These are phyloP conservation scores for Paramyrothecium sp. DNA, from an alignment of 2,329 filamentous ascomycete genomes.

Conservation along the genomic window DNA sequence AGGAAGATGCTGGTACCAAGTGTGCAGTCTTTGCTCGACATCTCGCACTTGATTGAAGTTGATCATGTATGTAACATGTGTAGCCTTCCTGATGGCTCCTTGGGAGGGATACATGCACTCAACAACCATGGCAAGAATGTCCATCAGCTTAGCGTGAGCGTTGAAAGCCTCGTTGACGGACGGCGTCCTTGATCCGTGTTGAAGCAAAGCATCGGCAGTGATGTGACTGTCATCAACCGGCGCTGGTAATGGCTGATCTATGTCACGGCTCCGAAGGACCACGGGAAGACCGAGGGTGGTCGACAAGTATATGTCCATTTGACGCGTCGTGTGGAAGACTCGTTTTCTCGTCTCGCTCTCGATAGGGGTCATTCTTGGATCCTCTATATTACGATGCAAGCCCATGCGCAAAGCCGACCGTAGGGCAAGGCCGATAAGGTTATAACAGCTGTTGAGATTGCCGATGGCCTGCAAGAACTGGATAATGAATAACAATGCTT, in stretches of 20 bases:
- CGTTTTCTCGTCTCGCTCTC: neutral
- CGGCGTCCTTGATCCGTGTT: neutral
- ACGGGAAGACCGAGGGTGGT: neutral
- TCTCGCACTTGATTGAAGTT: neutral
- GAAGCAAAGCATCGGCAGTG: neutral
- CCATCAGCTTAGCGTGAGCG: constrained; percentile 1
- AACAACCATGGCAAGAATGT: neutral
- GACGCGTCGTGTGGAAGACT: constrained; percentile 1
- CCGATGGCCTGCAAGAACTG: constrained; percentile 1
- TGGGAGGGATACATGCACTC: neutral
- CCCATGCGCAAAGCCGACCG: constrained; percentile 1
- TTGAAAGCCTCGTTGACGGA: neutral
- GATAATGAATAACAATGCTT: neutral
- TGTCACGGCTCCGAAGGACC: neutral
- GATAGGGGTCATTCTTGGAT: neutral
- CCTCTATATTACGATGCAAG: neutral
- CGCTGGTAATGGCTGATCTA: neutral
- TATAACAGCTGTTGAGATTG: neutral
- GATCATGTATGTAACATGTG: constrained; percentile 1
- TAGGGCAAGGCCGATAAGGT: neutral
- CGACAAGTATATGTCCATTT: constrained; percentile 2
- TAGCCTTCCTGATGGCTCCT: neutral
- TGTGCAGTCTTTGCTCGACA: neutral
- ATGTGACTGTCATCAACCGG: neutral
- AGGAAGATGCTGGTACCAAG: neutral